A percentile compares a stretch with the other conserved stretches of the same genome.
Evolutionary conservation across 2,329 filamentous ascomycete species (phyloP).

Genomic region (Colletotrichum endophyticum): DNA sequence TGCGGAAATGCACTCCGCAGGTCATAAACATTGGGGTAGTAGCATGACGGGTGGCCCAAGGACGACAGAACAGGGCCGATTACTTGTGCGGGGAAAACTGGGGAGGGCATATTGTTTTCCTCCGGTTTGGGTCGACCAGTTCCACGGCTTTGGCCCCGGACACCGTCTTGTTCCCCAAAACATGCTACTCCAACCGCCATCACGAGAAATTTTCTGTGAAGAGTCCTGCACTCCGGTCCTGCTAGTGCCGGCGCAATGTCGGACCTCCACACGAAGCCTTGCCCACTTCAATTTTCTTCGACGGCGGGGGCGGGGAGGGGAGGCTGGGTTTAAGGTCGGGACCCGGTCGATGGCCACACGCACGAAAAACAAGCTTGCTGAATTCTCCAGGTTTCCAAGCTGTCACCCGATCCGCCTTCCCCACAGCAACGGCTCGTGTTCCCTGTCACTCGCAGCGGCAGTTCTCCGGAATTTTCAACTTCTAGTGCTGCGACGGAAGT

Average conservation of each 20-base stretch:
- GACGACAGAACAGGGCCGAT: conserved; percentile 17
- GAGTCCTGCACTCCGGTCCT: not conserved
- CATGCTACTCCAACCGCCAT: conserved; percentile 5
- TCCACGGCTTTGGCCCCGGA: not conserved
- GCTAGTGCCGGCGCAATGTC: conserved; percentile 16
- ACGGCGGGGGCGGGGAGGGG: conserved; percentile 5
- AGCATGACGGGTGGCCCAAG: not conserved
- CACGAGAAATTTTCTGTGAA: not conserved
- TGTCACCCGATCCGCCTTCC: conserved; percentile 14
- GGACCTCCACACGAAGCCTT: conserved; percentile 12
- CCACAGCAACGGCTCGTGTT: not conserved
- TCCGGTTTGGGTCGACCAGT: conserved; percentile 6
- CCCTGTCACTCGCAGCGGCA: not conserved
- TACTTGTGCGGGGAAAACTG: conserved; percentile 9
- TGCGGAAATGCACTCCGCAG: not conserved
- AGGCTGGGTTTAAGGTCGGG: not conserved
- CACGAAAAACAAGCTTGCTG: not conserved
- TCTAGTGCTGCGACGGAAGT: not conserved
- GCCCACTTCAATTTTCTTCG: not conserved
- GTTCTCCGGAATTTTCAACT: not conserved
- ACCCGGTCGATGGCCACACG: not conserved
- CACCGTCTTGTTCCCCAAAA: not conserved
- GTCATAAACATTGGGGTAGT: not conserved
- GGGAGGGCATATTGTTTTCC: not conserved
- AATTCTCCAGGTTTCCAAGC: conserved; percentile 15